Conservation (phyloP, 352 stramenopile species). For the Phytophthora melonis region DNA sequence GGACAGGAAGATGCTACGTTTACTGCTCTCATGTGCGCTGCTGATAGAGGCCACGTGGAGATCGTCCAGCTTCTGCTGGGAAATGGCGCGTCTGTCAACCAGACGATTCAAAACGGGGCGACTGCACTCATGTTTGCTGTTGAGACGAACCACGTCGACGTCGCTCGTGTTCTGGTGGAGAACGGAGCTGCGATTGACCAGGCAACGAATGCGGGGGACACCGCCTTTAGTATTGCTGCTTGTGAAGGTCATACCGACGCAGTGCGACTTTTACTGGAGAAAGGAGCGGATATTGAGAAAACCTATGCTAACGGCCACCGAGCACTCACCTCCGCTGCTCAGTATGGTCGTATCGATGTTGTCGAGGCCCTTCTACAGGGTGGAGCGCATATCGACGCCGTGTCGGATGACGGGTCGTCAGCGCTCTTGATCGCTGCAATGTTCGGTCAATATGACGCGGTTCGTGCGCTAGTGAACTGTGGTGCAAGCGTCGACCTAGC, state of each 20-base stretch:
- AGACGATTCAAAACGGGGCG: neutral
- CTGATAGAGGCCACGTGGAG: neutral
- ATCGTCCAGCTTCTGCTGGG: conserved; percentile 1
- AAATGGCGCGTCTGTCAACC: neutral
- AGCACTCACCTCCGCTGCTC: conserved; percentile 1
- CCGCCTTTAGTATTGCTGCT: conserved; percentile 4
- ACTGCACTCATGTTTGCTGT: neutral
- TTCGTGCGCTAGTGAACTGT: neutral
- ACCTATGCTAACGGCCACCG: neutral
- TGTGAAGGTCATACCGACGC: neutral
- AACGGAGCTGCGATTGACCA: neutral
- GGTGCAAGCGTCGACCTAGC: conserved; percentile 5
- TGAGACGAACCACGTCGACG: neutral
- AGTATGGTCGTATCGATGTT: conserved; percentile 3
- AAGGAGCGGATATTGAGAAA: neutral
- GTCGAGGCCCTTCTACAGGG: neutral
- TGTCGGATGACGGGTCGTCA: conserved; percentile 8
- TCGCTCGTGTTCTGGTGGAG: neutral
- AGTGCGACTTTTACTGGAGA: neutral
- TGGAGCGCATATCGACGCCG: conserved; percentile 9
- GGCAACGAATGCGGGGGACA: neutral
- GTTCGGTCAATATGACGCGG: conserved; percentile 3
- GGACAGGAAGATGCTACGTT: neutral
- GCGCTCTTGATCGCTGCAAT: conserved; percentile 12
- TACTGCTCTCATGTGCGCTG: neutral